Evolutionary conservation across 106 monocot genomes (phyloP), one percentile per base, ranked within the genome.

Genomic region (Dioscorea dumetorum): DNA sequence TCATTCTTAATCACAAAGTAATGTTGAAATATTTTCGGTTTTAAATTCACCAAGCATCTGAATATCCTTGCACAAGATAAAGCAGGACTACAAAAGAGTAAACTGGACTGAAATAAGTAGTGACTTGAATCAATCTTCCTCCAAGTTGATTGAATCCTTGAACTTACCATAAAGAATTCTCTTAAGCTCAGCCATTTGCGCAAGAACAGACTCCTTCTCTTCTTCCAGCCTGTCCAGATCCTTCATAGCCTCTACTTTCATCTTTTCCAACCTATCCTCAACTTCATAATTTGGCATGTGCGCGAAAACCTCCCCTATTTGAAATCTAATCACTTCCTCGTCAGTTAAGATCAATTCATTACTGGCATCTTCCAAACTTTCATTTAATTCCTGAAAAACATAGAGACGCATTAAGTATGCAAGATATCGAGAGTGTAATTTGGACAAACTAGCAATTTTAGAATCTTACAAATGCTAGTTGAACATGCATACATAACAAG

Each of bases 121-220:
- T 41, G 41, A 1, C 22, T 34, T 19, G 2, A 19, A 59, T 67
- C 66, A 90, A 83, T 90, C 89, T 61, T 90, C 89, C 67, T 90
- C 89, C 51, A 90, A 67, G 70, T 90, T 90, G 62, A 89, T 89
- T 32, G 89, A 84, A 20, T 90, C 85, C 74, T 82, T 85, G 69
- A 90, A 90, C 72, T 90, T 90, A 8, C 85, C 89, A 69, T 90
- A 90, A 60, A 90, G 63, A 14, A 85, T 75, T 74, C 77, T 90
- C 82, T 90, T 90, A 14, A 90, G 82, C 50, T 80, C 82, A 33
- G 82, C 73, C 89, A 90, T 90, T 60, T 90, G 89, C 0, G 89
- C 64, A 19, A 90, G 65, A 15, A 90, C 33, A 8, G 77, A 69
- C 71, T 77, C 82, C 82, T 85, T 90, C 70, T 90, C 89, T 57